Percentiles rank a stretch among this genome's conserved stretches.
Conservation (phyloP, 2,329 filamentous ascomycete species). For the Huntiella bhutanensis region DNA sequence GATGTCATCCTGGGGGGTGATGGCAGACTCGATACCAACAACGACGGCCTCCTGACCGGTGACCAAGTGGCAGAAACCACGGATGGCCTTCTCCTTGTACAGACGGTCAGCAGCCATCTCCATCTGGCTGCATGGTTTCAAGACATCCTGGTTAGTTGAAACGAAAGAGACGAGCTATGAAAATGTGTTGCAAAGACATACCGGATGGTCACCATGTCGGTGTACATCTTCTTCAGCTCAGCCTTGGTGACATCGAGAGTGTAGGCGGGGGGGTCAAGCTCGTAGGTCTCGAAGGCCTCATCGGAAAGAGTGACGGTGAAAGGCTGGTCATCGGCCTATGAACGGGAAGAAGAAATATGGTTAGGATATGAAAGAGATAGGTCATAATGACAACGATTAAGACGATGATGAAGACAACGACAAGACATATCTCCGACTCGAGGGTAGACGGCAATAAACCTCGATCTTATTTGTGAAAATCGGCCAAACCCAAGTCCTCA, state of each 20-base stretch:
- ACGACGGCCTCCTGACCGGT: constrained; percentile 96
- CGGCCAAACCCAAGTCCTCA: no score
- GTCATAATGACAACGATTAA: no score
- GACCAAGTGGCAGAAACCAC: constrained; percentile 97
- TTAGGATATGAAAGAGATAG: no score
- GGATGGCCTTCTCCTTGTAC: constrained; percentile 99
- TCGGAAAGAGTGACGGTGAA: constrained; percentile 88
- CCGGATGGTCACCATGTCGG: constrained; percentile 88
- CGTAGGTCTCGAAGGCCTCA: constrained; percentile 98
- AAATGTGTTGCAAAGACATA: constrained; percentile 24
- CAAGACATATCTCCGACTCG: neutral
- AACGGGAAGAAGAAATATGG: neutral
- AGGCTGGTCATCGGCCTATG: constrained; percentile 75
- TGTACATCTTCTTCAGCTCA: constrained; percentile 97
- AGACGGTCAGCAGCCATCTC: constrained; percentile 97
- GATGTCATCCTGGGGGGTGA: constrained; percentile 77
- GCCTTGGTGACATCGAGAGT: constrained; percentile 88
- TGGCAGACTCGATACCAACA: constrained; percentile 88
- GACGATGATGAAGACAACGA: neutral
- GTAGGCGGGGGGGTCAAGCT: constrained; percentile 90
- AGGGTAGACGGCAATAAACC: no score
- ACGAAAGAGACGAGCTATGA: neutral
- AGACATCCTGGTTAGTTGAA: neutral
- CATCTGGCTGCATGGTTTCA: constrained; percentile 54
- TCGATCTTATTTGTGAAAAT: no score